Percentiles rank a stretch among this genome's conserved stretches.
Evolutionary conservation across 257 asterid species (phyloP).

Genomic region (Voacanga thouarsii): DNA sequence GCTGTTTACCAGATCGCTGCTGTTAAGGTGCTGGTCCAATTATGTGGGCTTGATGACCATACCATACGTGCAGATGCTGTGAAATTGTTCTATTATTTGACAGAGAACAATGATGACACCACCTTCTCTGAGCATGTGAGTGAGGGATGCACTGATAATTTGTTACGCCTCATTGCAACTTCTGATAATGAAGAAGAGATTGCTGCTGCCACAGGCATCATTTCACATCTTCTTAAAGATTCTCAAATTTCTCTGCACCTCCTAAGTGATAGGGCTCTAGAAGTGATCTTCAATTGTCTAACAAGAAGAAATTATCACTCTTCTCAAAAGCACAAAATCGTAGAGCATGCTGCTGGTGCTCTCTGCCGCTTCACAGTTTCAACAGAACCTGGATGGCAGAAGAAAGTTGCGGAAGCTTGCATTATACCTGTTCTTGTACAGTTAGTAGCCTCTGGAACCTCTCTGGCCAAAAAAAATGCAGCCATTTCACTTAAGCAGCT

Average conservation of each 20-base stretch:
- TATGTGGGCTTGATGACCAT: neutral
- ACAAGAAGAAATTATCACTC: neutral
- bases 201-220: conserved; percentile 3
- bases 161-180: neutral
- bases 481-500: conserved; percentile 7
- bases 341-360: conserved; percentile 3
- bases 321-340: neutral
- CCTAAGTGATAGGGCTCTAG: neutral
- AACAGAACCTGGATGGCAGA: neutral
- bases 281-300: neutral
- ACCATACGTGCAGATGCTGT: conserved; percentile 4
- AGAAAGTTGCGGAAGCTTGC: conserved; percentile 1
- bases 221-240: neutral
- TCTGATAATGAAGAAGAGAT: neutral
- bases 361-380: neutral
- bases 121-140: neutral
- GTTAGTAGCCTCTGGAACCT: conserved; percentile 1
- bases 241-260: neutral
- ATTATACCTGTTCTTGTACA: neutral
- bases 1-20: conserved; percentile 2
- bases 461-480: conserved; percentile 5
- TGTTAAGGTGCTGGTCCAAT: neutral
- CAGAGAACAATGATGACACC: neutral
- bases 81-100: conserved; percentile 4
- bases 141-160: neutral